Percentiles rank a stretch among this genome's conserved stretches.
Evolutionary conservation across 169 alveolate species (phyloP).

Genomic region (Eimeria praecox): DNA sequence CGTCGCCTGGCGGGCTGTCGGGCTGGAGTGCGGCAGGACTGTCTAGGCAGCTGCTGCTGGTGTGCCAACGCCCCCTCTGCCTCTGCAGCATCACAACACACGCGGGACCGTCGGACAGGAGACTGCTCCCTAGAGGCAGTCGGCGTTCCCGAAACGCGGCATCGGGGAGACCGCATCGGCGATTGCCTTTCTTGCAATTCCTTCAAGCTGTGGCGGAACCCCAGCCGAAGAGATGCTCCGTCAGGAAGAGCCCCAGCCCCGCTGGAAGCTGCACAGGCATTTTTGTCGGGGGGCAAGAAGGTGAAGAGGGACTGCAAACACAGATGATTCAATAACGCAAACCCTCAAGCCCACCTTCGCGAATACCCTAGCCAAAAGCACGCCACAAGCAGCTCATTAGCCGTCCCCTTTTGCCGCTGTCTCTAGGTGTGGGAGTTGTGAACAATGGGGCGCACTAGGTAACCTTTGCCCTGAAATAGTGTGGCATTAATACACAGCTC

Average conservation of each 20-base stretch:
- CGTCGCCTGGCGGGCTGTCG: constrained; percentile 68
- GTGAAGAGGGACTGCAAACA: constrained; percentile 65
- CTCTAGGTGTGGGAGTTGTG: background rate
- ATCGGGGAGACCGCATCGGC: constrained; percentile 64
- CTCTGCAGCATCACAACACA: constrained; percentile 12
- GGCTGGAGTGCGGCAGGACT: constrained; percentile 28
- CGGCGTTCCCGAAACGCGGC: constrained; percentile 45
- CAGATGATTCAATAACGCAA: background rate
- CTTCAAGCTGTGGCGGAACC: constrained; percentile 69
- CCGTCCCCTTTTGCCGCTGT: background rate
- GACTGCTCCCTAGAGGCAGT: constrained; percentile 54
- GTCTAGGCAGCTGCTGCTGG: constrained; percentile 3
- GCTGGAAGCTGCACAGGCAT: background rate
- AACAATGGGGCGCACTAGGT: background rate
- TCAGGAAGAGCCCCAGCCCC: constrained; percentile 42
- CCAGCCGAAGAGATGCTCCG: constrained; percentile 68
- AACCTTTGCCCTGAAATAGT: background rate
- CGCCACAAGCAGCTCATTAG: background rate
- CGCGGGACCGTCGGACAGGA: constrained; percentile 27
- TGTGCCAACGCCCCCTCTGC: background rate
- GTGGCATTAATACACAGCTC: background rate
- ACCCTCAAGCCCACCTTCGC: background rate
- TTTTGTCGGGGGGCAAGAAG: constrained; percentile 64
- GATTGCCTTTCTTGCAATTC: constrained; percentile 71
- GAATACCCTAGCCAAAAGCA: background rate